Base-by-base conservation (phyloP, 2,329 filamentous ascomycete species). In the Chrysosphaeria jannelii region DNA sequence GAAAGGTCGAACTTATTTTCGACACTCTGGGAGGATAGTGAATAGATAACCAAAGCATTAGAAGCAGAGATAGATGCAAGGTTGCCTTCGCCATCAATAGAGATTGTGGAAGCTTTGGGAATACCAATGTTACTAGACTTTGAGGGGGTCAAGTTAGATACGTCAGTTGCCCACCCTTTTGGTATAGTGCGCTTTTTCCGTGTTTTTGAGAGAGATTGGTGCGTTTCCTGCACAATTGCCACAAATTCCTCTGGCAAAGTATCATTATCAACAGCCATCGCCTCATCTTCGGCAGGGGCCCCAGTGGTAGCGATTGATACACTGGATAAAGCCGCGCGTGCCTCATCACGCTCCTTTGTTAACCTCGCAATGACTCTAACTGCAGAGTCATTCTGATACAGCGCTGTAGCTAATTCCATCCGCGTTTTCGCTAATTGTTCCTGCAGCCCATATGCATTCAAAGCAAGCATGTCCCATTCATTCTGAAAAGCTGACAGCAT, bases 381-480 rank as follows among this genome's bases (percentile, higher is more conserved):
- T n/a, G 85, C 85, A 3, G 85, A 81, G 52, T 97, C 85, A 36
- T 93, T 75, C 47, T 93, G 81, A 46, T 97, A 97, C 13, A 97
- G 55, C 0, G 85, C 75, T 2, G 76, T 85, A 27, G 76, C 76
- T 27, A 97, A 61, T 50, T 97, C 85, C 47, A 91, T 79, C 33
- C 81, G 58, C 20, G 79, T 89, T 41, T 89, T 74, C 24, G 69
- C 58, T 30, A 97, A 53, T 40, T 90, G 76, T 43, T 91, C 74
- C 47, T 74, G 70, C 29, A 93, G 50, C 34, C 75, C 85, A 43
- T 78, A 91, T 23, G 76, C 74, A 48, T 97, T 85, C 17, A 93
- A 53, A 8, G 81, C 75, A 21, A 91, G 50, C 6, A 79, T 69
- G 42, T 97, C 85, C 85, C 85, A 97, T 53, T 97, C 85, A 43